Base-by-base conservation (phyloP, 768 basidiomycete species). In the Collybia sordida region DNA sequence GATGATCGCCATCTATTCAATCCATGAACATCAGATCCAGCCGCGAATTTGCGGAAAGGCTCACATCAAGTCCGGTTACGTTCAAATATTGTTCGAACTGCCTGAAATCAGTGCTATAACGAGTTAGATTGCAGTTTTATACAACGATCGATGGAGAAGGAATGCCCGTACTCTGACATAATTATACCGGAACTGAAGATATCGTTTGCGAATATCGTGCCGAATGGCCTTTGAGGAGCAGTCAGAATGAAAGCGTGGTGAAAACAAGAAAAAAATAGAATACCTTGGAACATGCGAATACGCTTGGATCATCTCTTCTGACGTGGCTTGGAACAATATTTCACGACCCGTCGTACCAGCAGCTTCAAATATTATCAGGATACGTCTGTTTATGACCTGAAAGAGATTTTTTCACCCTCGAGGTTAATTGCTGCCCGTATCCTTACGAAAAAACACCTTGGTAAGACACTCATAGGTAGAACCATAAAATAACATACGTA, bases 291-390 rank as follows among this genome's bases (percentile, higher is more conserved):
- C 91, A 57, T 85, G 79, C 0, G 90, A 82, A 62, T 94, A 95
- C 0, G 93, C 94, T 42, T 87, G 78, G 4, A 97, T 90, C 95
- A 98, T 97, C 66, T 97, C 82, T 60, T 92, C 83, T 4, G 90
- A 93, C 0, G 94, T 98, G 0, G 94, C 96, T 73, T 98, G 96
- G 74, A 98, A 98, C 14, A 98, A 79, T 6, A 98, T 70, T 59
- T 94, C 94, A 22, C 85, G 88, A 0, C 96, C 94, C 5, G 82
- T 84, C 1, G 86, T 85, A 0, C 95, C 96, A 34, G 92, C 93
- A 54, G 90, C 94, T 88, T 46, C 44, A 40, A 46, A 54, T 8
- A 54, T n/a, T 17, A 12, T 31, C 31, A 31, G 31, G 3, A 31
- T 14, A 31, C 14, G 14, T 11, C 31, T 14, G 11, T 35, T 49